phyloP scores from a whole-genome alignment of 768 basidiomycete species.

The Leccinum sublutescens region DNA sequence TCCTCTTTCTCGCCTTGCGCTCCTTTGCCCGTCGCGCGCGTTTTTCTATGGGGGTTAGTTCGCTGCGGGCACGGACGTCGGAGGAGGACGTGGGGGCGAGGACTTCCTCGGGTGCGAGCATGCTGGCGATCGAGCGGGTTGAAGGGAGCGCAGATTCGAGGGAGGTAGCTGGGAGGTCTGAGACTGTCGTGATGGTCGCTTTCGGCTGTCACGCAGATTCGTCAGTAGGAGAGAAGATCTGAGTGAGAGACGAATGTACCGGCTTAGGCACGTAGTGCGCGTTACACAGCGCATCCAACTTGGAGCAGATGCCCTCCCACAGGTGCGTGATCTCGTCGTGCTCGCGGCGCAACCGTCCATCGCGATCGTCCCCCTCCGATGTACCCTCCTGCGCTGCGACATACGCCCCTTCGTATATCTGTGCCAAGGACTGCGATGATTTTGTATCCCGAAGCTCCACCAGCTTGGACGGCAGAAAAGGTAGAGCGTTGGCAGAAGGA shows the following conservation, averaged over 20 bases:
- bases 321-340: constrained; percentile 80
- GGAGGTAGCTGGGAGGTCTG: constrained; percentile 76
- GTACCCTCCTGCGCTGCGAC: constrained; percentile 58
- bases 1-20: constrained; percentile 67
- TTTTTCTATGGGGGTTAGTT: constrained; percentile 86
- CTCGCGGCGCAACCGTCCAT: constrained; percentile 84
- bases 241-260: constrained; percentile 44
- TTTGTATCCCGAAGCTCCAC: constrained; percentile 90
- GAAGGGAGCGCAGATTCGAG: constrained; percentile 93
- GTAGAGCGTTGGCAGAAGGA: constrained; percentile 60
- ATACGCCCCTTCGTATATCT: constrained; percentile 96
- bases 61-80: constrained; percentile 63
- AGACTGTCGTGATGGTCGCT: constrained; percentile 77
- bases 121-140: constrained; percentile 65
- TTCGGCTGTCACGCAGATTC: constrained; percentile 61
- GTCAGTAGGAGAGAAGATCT: background rate
- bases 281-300: constrained; percentile 92
- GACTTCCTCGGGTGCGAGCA: constrained; percentile 94
- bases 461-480: constrained; percentile 87
- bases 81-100: constrained; percentile 54
- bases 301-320: constrained; percentile 85
- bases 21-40: constrained; percentile 63
- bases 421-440: constrained; percentile 84
- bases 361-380: constrained; percentile 63
- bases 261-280: constrained; percentile 94